Conservation (phyloP, 345 rosid species). For the Citropsis articulata region DNA sequence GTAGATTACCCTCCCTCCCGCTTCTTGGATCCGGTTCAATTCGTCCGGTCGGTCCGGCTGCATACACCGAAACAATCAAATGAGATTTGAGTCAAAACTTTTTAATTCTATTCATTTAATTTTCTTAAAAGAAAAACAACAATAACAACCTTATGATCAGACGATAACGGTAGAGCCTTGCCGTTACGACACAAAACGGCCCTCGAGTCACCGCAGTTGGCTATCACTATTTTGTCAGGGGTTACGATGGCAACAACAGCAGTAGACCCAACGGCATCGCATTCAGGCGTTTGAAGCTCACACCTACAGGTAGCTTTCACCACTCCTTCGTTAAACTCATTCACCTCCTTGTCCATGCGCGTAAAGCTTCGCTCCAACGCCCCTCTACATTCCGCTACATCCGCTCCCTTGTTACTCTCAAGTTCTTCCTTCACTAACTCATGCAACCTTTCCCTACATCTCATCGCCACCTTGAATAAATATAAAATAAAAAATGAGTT, state of each 20-base stretch:
- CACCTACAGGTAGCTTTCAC: constrained; percentile 46
- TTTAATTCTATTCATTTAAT: neutral
- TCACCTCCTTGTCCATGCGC: constrained; percentile 63
- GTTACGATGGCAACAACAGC: constrained; percentile 76
- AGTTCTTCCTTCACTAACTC: constrained; percentile 57
- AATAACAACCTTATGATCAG: constrained; percentile 73
- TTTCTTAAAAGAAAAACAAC: neutral
- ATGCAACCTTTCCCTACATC: constrained; percentile 63
- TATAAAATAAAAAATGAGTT: neutral
- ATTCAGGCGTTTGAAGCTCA: constrained; percentile 65
- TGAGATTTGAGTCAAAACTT: neutral
- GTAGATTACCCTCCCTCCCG: constrained; percentile 86
- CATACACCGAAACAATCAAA: neutral
- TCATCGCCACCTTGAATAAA: constrained; percentile 48
- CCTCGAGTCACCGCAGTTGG: constrained; percentile 94
- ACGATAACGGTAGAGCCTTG: constrained; percentile 64
- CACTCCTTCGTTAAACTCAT: constrained; percentile 18
- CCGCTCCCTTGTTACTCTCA: constrained; percentile 3
- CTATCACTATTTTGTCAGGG: constrained; percentile 58
- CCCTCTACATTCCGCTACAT: constrained; percentile 39
- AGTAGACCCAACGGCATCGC: constrained; percentile 88
- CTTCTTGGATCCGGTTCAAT: constrained; percentile 62
- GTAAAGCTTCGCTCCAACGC: constrained; percentile 61
- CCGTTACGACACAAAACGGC: constrained; percentile 87
- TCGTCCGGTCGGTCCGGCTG: constrained; percentile 97